These are phyloP conservation scores for Oryza coarctata DNA, from an alignment of 176 grass and related monocot species.

Conservation along the genomic window DNA sequence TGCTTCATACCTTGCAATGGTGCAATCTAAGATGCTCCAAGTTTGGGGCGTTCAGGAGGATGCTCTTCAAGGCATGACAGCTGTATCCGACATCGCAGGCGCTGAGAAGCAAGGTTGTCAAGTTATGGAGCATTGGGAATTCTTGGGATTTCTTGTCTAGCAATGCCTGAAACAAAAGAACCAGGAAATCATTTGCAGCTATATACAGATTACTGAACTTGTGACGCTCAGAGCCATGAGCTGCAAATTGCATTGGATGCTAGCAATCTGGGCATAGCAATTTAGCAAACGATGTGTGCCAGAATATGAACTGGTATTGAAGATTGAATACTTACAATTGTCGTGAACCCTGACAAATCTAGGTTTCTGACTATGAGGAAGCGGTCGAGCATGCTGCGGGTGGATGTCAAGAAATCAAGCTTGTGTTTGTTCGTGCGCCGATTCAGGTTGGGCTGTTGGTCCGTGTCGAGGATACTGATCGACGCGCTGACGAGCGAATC, in stretches of 20 bases:
- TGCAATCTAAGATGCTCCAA: conserved; percentile 26
- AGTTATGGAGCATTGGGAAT: conserved; percentile 11
- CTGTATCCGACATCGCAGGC: conserved; percentile 17
- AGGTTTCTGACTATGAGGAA: background rate
- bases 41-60: conserved; percentile 2
- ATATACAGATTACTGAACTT: background rate
- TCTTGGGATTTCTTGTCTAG: background rate
- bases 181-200: background rate
- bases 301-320: background rate
- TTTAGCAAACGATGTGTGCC: background rate
- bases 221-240: background rate
- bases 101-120: background rate
- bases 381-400: background rate
- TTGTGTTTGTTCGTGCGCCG: background rate
- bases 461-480: background rate
- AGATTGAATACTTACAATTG: background rate
- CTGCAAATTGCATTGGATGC: background rate
- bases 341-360: background rate
- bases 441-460: background rate
- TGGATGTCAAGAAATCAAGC: background rate
- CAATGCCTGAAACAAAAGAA: conserved; percentile 20
- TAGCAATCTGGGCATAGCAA: background rate
- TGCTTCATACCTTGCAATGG: conserved; percentile 12
- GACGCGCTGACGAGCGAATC: background rate
- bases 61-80: background rate